Evolutionary conservation across 331 rosid species (phyloP).

Genomic region (Pyrus hybrid): DNA sequence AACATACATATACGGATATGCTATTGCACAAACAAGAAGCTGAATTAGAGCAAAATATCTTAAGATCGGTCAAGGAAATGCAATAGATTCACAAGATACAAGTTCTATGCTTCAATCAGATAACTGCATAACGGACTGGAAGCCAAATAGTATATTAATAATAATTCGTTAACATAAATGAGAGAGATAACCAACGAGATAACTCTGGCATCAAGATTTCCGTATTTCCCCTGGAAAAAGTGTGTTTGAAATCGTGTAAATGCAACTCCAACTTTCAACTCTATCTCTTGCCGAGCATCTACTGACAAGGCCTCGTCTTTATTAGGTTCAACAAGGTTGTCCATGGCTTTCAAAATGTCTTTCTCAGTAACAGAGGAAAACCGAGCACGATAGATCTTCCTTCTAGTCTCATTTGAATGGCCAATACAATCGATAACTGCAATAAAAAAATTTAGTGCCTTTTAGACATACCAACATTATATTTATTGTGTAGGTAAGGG

Average conservation of each 20-base stretch:
- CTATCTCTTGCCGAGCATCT: slow-evolving; percentile 98
- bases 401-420: slow-evolving; percentile 35
- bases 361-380: slow-evolving; percentile 91
- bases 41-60: background rate
- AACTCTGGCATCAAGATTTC: slow-evolving; percentile 92
- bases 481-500: background rate
- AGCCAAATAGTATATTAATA: background rate
- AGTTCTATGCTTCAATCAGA: background rate
- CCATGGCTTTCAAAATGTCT: slow-evolving; percentile 82
- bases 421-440: slow-evolving; percentile 84
- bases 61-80: background rate
- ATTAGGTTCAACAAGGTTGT: slow-evolving; percentile 79
- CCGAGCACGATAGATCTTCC: slow-evolving; percentile 69
- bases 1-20: background rate
- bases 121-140: background rate
- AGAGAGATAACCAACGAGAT: slow-evolving; percentile 73
- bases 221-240: slow-evolving; percentile 91
- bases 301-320: slow-evolving; percentile 80
- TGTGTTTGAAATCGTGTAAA: slow-evolving; percentile 88
- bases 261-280: slow-evolving; percentile 97
- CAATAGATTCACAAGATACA: background rate
- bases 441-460: slow-evolving; percentile 15
- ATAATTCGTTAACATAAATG: slow-evolving; percentile 13
- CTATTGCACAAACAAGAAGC: background rate
- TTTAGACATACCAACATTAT: background rate